Evolutionary conservation across 1,139 yeast species (phyloP).

Genomic region (Hemisphaericaspora lyxosophila): DNA sequence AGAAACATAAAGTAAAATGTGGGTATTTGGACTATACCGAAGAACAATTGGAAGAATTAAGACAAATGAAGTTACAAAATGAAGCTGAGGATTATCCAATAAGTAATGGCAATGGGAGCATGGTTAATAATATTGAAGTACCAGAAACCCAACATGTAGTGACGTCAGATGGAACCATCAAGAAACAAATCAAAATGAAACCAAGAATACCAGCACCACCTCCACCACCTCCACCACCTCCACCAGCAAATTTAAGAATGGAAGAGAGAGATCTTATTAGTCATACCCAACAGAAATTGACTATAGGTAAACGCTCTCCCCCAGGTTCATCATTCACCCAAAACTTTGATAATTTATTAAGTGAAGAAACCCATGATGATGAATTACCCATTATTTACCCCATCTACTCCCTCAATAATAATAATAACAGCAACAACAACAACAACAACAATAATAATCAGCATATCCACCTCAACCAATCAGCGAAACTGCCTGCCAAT

Average conservation of each 20-base stretch:
- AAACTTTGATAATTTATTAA: constrained; percentile 30
- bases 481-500: not conserved
- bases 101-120: not conserved
- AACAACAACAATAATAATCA: constrained; percentile 1
- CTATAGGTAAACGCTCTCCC: not conserved
- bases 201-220: not conserved
- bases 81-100: constrained; percentile 6
- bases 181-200: not conserved
- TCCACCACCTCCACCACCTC: too few species aligned
- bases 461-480: not conserved
- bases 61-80: constrained; percentile 19
- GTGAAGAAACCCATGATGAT: constrained; percentile 16
- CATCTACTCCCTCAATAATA: constrained; percentile 29
- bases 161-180: not conserved
- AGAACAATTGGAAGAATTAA: constrained; percentile 34
- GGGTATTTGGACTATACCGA: constrained; percentile 39
- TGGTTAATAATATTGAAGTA: not conserved
- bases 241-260: too few species aligned
- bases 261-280: not conserved
- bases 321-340: constrained; percentile 20
- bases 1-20: constrained; percentile 42
- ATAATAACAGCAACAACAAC: constrained; percentile 1
- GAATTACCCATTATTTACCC: constrained; percentile 38
- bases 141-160: not conserved
- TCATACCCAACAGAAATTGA: not conserved